Base-by-base conservation (phyloP, 1,284 basidiomycete species). In the Marasmius sp. region DNA sequence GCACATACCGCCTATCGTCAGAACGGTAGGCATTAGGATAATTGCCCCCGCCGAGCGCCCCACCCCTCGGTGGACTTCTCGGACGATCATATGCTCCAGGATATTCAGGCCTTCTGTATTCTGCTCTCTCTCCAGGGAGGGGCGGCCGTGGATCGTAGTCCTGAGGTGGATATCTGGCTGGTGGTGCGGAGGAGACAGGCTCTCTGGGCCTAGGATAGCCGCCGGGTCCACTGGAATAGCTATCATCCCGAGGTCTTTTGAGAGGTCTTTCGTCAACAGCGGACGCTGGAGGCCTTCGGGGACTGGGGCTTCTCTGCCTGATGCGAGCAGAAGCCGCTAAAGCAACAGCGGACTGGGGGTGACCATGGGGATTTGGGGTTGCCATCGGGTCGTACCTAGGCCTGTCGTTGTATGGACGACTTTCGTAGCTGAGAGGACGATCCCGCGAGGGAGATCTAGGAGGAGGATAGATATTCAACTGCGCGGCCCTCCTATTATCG, bases 261-360 rank as follows among this genome's bases (percentile, higher is more conserved):
- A 69, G 36, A 3, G 77, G 77, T 33, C 76, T 48, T 38, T 79
- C 79, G 9, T 76, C 77, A 5, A 68, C 62, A 12, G 64, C 57
- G 14, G 64, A 67, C 11, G 55, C 69, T 9, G 70, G 61, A n/a
- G 68, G 57, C n/a, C 71, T 57, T 39, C 68, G 60, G 38, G 76
- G 77, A 66, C 74, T 79, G 3, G 75, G 72, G 60, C 78, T 80
- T 34, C 79, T 68, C 22, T 61, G 70, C 10, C 79, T 67, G 18
- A 79, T 69, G 12, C 78, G 71, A 14, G 69, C 69, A 55, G 73
- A 75, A 5, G 71, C 58, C 0, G 64, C 59, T 1, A 59, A n/a
- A 22, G 62, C 64, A 36, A 62, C 65, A 27, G 67, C 68, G 34
- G 65, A 51, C 6, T 16, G 71, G 62, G 7, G 66, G 63, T 18